Percentiles rank a stretch among this genome's conserved stretches.
phyloP scores from a whole-genome alignment of 2,329 filamentous ascomycete species.

The Parastagonospora nodorum region DNA sequence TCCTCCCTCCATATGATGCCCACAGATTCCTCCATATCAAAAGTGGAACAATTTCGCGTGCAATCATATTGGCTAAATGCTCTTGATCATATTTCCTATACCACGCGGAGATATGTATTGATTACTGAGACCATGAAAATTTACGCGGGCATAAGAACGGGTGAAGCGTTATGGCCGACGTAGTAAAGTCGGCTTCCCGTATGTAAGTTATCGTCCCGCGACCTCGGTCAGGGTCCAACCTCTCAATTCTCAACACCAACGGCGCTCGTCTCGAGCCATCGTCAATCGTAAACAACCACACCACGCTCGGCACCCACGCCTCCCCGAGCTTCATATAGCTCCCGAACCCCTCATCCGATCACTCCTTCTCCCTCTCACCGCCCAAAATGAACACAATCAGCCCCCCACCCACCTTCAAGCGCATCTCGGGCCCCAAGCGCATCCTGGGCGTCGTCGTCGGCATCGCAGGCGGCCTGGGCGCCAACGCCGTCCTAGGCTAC shows the following conservation, averaged over 20 bases:
- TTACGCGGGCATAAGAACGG: too few relatives aligned
- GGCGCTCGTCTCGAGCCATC: not conserved
- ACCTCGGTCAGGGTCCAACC: constrained; percentile 15
- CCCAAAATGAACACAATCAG: constrained; percentile 43
- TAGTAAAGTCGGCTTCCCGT: constrained; percentile 14
- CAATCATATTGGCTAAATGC: too few relatives aligned
- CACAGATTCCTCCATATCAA: too few relatives aligned
- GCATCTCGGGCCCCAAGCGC: constrained; percentile 35
- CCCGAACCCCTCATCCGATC: not conserved
- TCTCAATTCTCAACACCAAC: constrained; percentile 15
- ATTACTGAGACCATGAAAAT: too few relatives aligned
- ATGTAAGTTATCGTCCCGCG: constrained; percentile 4
- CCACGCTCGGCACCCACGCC: not conserved
- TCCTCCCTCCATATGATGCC: too few relatives aligned
- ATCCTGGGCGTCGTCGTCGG: constrained; percentile 39
- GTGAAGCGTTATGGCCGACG: too few relatives aligned
- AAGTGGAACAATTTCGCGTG: too few relatives aligned
- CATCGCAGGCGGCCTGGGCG: constrained; percentile 34
- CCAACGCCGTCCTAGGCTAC: constrained; percentile 42
- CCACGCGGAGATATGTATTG: too few relatives aligned
- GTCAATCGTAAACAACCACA: not conserved
- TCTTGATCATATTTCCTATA: too few relatives aligned
- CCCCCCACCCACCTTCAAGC: constrained; percentile 36
- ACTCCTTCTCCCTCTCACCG: not conserved
- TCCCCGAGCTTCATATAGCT: too few relatives aligned